These are phyloP conservation scores for Saccharomycopsis fodiens DNA, from an alignment of 805 yeast genomes.

Conservation along the genomic window DNA sequence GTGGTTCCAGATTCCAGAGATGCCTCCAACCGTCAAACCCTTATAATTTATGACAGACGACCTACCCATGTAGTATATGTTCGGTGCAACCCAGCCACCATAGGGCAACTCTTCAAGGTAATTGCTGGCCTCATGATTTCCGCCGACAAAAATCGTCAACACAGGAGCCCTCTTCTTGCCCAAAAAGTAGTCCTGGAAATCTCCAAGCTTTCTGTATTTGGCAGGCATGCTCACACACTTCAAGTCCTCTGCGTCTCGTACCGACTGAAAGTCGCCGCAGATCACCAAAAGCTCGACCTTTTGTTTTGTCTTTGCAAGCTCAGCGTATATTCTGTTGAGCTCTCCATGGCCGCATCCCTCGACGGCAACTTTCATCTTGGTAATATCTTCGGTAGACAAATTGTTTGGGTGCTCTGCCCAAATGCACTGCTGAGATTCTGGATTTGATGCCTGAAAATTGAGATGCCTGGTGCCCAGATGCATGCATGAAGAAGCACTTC, in stretches of 20 bases:
- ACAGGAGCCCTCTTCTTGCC: slow-evolving; percentile 62
- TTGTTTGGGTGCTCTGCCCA: too few relatives aligned
- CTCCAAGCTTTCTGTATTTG: slow-evolving; percentile 71
- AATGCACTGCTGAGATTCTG: too few relatives aligned
- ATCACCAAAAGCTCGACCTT: slow-evolving; percentile 58
- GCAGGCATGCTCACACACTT: slow-evolving; percentile 68
- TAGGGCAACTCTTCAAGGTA: slow-evolving; percentile 61
- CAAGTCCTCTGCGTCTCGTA: slow-evolving; percentile 58
- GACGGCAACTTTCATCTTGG: slow-evolving; percentile 52
- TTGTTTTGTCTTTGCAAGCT: slow-evolving; percentile 24
- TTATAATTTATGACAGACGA: slow-evolving; percentile 65
- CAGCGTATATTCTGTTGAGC: slow-evolving; percentile 48
- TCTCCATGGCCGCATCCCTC: slow-evolving; percentile 93
- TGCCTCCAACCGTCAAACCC: slow-evolving; percentile 72
- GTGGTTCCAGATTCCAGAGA: slow-evolving; percentile 74
- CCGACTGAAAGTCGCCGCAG: slow-evolving; percentile 89
- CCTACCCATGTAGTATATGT: slow-evolving; percentile 78
- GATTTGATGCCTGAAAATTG: too few relatives aligned
- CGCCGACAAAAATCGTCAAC: slow-evolving; percentile 80
- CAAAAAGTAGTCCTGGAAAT: slow-evolving; percentile 64
- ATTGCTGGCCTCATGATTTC: slow-evolving; percentile 89
- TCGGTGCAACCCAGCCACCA: slow-evolving; percentile 94
- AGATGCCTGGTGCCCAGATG: too few relatives aligned
- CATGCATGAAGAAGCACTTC: too few relatives aligned
- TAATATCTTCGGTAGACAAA: too few relatives aligned